Conservation (phyloP, 2,329 filamentous ascomycete genomes). For the Fusarium nurragi region DNA sequence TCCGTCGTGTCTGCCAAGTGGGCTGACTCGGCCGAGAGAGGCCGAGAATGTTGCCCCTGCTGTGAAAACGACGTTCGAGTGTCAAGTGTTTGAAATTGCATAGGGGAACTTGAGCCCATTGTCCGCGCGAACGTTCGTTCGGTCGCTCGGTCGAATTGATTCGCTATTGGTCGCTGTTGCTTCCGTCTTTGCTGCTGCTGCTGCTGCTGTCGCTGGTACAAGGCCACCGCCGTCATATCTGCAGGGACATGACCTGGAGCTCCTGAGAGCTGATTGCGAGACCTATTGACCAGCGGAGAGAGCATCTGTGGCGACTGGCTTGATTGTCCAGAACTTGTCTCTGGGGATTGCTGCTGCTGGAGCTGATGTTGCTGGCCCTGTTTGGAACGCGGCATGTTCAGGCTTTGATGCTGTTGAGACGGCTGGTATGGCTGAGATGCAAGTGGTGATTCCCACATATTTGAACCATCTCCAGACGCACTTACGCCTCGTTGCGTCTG, state of each 20-base stretch:
- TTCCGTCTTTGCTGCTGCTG: constrained; percentile 33
- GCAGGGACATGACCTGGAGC: not conserved
- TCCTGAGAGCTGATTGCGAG: constrained; percentile 3
- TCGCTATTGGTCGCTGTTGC: constrained; percentile 36
- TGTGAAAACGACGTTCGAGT: not conserved
- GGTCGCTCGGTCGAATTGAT: constrained; percentile 22
- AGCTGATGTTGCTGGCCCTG: constrained; percentile 20
- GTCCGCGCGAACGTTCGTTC: constrained; percentile 18
- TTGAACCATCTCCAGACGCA: not conserved
- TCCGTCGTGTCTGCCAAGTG: constrained; percentile 4
- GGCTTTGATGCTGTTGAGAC: constrained; percentile 7
- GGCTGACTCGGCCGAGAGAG: constrained; percentile 15
- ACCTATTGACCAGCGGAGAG: not conserved
- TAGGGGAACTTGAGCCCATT: constrained; percentile 11
- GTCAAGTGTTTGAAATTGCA: constrained; percentile 22
- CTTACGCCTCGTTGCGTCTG: constrained; percentile 15
- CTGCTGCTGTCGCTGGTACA: constrained; percentile 28
- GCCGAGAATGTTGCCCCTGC: constrained; percentile 24
- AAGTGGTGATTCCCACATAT: constrained; percentile 20
- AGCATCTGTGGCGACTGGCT: constrained; percentile 1
- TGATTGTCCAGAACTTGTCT: constrained; percentile 4
- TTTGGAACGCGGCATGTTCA: not conserved
- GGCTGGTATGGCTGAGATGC: constrained; percentile 16
- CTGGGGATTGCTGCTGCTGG: constrained; percentile 20
- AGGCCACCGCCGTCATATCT: constrained; percentile 15